Conservation (phyloP, 345 rosid species). For the Moricandia arvensis region DNA sequence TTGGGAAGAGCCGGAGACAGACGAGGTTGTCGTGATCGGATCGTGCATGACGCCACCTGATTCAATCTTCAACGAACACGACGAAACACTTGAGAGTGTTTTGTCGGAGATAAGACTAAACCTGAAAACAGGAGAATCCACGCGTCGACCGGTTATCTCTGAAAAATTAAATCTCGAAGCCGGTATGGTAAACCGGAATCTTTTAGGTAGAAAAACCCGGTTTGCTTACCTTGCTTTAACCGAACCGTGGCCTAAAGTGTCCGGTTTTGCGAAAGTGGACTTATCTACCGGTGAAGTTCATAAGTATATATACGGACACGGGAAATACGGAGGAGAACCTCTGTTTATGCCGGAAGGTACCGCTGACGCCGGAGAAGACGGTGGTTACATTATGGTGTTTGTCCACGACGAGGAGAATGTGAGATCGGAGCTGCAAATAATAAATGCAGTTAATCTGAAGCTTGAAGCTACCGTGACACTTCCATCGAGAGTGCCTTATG, state of each 20-base stretch:
- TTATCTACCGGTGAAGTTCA: conserved; percentile 51
- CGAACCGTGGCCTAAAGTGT: conserved; percentile 91
- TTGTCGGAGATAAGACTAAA: conserved; percentile 75
- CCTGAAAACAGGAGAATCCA: conserved; percentile 64
- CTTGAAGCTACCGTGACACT: conserved; percentile 60
- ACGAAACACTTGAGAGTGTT: conserved; percentile 62
- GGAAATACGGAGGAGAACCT: conserved; percentile 75
- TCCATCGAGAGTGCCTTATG: conserved; percentile 86
- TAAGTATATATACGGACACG: conserved; percentile 56
- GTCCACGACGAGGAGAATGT: conserved; percentile 72
- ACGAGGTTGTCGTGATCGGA: conserved; percentile 80
- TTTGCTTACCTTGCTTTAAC: conserved; percentile 68
- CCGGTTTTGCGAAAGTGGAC: conserved; percentile 81
- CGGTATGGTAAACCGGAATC: conserved; percentile 80
- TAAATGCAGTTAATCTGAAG: conserved; percentile 53
- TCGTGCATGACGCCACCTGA: conserved; percentile 87
- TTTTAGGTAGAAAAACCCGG: conserved; percentile 63
- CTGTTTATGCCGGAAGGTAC: conserved; percentile 49
- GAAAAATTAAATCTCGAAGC: conserved; percentile 78
- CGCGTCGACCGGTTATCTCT: conserved; percentile 50
- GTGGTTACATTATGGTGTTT: conserved; percentile 57
- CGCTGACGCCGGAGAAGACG: conserved; percentile 37
- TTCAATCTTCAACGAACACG: conserved; percentile 79
- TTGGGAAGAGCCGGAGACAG: conserved; percentile 82
- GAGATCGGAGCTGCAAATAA: conserved; percentile 64